phyloP scores from a whole-genome alignment of 768 basidiomycete species.

The Termitomyces heimii region DNA sequence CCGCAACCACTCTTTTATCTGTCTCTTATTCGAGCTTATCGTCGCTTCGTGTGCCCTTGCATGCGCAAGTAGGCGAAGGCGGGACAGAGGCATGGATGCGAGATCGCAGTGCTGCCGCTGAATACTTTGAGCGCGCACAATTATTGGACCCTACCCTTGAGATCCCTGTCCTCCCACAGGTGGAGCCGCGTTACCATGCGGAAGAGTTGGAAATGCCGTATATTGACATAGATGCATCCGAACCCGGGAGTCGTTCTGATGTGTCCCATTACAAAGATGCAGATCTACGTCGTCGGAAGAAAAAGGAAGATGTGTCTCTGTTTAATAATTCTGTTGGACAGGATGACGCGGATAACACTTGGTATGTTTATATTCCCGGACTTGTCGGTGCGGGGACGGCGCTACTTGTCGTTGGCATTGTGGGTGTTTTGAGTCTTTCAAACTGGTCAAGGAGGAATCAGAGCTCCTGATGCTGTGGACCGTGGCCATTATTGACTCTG shows the following conservation, averaged over 20 bases:
- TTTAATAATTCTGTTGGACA: constrained; percentile 37
- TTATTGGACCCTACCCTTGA: constrained; percentile 56
- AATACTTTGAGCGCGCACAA: constrained; percentile 69
- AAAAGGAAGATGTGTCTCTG: constrained; percentile 49
- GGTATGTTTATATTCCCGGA: constrained; percentile 69
- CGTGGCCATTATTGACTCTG: neutral
- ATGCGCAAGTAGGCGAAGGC: constrained; percentile 43
- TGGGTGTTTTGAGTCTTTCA: constrained; percentile 74
- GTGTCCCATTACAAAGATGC: constrained; percentile 29
- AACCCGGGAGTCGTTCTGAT: constrained; percentile 30
- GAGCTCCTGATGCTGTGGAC: constrained; percentile 33
- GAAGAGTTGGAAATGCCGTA: constrained; percentile 64
- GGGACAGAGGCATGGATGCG: constrained; percentile 70
- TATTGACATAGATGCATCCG: constrained; percentile 41
- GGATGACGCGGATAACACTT: constrained; percentile 63
- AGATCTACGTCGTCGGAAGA: constrained; percentile 43
- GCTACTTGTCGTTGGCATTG: constrained; percentile 69
- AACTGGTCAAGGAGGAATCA: constrained; percentile 63
- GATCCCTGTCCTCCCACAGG: constrained; percentile 58
- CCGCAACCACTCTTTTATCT: constrained; percentile 63
- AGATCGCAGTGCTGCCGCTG: constrained; percentile 65
- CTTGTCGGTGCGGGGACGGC: constrained; percentile 84
- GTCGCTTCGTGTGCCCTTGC: constrained; percentile 63
- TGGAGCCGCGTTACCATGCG: constrained; percentile 18
- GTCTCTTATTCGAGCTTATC: constrained; percentile 74